Evolutionary conservation across 2,329 filamentous ascomycete genomes (phyloP), one percentile per base, ranked within the genome.

Genomic region (Aspergillus ruber): DNA sequence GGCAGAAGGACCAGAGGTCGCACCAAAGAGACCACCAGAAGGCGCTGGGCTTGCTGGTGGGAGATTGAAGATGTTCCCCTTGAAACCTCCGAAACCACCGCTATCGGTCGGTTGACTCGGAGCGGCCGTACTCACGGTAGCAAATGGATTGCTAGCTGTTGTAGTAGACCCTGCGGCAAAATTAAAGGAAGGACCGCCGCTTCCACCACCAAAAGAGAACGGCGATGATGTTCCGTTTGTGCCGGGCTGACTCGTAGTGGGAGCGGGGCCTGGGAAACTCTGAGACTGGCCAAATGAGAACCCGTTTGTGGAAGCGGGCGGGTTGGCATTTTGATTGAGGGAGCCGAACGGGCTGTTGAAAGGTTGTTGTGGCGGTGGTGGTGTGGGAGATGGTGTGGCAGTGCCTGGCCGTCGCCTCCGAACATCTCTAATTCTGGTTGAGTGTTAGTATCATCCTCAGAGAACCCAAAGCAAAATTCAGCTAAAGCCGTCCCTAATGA

Each of bases 251-350:
- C 50, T 56, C 25, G 57, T 45, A 42, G 43, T 53, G 46, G 59
- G 50, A 41, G 48, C 53, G 18, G 60, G 56, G 46, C 59, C 61
- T 40, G 60, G 61, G 43, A 69, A 69, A 46, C 61, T 66, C 47
- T 66, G 66, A 39, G 62, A 63, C 50, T 67, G 62, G n/a, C 63
- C 62, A 50, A 68, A 68, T 23, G 53, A 46, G 41, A 67, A 65
- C 6, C 63, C 59, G 49, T 64, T 66, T n/a, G 61, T 49, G 20
- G 54, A 44, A 9, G 59, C 54, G 17, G 52, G 46, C 18, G 45
- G 44, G 21, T 47, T 42, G 18, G 57, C 46, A 29, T 55, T 46
- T n/a, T 56, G 56, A 13, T 62, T 57, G 20, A 58, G 51, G 27
- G 21, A 21, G 21, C 21, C 21, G 21, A 21, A 21, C 21, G 21